Evolutionary conservation across 768 basidiomycete genomes (phyloP).

Genomic region (Lyophyllum atratum): DNA sequence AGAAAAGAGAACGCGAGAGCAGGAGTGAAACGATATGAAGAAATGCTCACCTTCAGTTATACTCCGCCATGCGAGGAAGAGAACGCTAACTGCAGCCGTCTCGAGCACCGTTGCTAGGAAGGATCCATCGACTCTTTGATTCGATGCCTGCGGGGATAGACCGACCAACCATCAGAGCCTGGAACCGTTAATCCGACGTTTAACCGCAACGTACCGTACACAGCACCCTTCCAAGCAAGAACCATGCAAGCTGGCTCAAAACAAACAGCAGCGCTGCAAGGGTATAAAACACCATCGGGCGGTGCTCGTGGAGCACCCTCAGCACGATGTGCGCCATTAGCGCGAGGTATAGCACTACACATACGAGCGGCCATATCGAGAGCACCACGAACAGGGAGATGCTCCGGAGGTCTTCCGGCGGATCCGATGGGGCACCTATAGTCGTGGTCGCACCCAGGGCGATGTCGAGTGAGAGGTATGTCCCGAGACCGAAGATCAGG

Average conservation of each 20-base stretch:
- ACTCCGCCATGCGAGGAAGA: slow-evolving; percentile 84
- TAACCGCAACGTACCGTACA: slow-evolving; percentile 49
- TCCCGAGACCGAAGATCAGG: slow-evolving; percentile 68
- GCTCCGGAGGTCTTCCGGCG: slow-evolving; percentile 57
- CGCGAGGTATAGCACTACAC: slow-evolving; percentile 62
- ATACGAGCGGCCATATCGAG: slow-evolving; percentile 64
- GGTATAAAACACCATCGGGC: slow-evolving; percentile 80
- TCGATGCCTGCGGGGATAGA: slow-evolving; percentile 48
- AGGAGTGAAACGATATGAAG: slow-evolving; percentile 3
- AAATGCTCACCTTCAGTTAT: slow-evolving; percentile 79
- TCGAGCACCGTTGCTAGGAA: slow-evolving; percentile 87
- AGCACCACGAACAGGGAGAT: slow-evolving; percentile 82
- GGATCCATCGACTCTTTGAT: slow-evolving; percentile 77
- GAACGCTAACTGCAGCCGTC: slow-evolving; percentile 63
- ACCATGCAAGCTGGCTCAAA: slow-evolving; percentile 80
- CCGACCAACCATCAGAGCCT: neutral
- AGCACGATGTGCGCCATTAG: slow-evolving; percentile 85
- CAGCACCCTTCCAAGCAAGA: slow-evolving; percentile 75
- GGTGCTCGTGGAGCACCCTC: slow-evolving; percentile 71
- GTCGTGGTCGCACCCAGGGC: slow-evolving; percentile 64
- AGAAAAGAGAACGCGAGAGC: neutral
- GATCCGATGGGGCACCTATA: slow-evolving; percentile 57
- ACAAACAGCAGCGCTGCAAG: slow-evolving; percentile 77
- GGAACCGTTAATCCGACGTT: neutral
- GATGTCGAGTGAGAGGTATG: slow-evolving; percentile 86